Evolutionary conservation across 306 rosid species (phyloP).

Genomic region (Cicer pinnatifidum): DNA sequence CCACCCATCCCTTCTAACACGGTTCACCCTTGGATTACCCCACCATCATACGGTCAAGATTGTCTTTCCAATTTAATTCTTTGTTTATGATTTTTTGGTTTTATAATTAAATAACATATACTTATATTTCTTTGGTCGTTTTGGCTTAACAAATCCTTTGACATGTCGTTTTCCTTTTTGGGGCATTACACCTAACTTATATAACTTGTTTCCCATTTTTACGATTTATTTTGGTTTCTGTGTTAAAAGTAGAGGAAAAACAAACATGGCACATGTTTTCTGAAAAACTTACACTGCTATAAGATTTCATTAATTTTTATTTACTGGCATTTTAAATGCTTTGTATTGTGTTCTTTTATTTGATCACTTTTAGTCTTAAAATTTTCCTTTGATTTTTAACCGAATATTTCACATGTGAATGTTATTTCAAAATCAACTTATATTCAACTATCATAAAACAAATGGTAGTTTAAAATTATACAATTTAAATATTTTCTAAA

Average conservation of each 20-base stretch:
- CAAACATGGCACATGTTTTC: constrained; percentile 28
- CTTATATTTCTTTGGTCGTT: constrained; percentile 33
- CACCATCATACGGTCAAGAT: constrained; percentile 21
- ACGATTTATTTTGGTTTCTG: constrained; percentile 1
- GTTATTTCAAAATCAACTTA: too few species aligned
- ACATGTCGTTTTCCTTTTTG: constrained; percentile 43
- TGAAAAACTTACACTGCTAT: constrained; percentile 13
- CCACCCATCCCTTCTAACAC: constrained; percentile 25
- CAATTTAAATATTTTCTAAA: too few species aligned
- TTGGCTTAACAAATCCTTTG: constrained; percentile 33
- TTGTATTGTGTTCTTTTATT: not conserved
- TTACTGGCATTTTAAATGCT: not conserved
- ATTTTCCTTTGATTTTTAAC: too few species aligned
- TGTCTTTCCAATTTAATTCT: not conserved
- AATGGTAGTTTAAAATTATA: too few species aligned
- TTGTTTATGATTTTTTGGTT: not conserved
- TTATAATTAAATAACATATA: not conserved
- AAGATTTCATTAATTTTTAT: not conserved
- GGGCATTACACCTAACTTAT: constrained; percentile 14
- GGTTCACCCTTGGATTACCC: not conserved
- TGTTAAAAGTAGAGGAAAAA: not conserved
- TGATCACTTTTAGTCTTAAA: not conserved
- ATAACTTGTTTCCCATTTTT: constrained; percentile 40
- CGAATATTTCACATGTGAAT: too few species aligned
- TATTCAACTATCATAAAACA: too few species aligned